These are phyloP conservation scores for Citrus australasica DNA, from an alignment of 345 rosid genomes.

Conservation along the genomic window DNA sequence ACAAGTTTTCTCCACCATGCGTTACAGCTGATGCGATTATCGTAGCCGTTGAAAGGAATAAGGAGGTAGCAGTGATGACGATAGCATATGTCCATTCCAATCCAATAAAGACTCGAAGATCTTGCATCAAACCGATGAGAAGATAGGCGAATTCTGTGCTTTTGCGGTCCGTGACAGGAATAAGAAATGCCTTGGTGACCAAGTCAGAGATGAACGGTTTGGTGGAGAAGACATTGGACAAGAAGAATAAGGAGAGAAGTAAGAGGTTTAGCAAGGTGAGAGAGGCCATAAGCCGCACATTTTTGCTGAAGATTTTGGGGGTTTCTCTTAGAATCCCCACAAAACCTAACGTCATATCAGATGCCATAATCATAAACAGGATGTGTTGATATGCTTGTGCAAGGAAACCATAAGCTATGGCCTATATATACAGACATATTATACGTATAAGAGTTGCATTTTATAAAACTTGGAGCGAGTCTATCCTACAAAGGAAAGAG, in stretches of 20 bases:
- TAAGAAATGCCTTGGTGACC: constrained; percentile 10
- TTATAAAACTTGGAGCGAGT: neutral
- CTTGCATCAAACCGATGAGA: constrained; percentile 17
- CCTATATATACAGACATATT: neutral
- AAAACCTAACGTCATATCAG: constrained; percentile 5
- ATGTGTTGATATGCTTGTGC: neutral
- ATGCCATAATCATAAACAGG: neutral
- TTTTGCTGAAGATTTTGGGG: constrained; percentile 36
- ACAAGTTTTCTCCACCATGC: constrained; percentile 18
- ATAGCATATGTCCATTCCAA: constrained; percentile 20
- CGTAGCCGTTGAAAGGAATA: constrained; percentile 26
- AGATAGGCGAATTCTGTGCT: constrained; percentile 22
- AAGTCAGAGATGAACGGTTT: constrained; percentile 28
- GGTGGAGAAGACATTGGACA: constrained; percentile 27
- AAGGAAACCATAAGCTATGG: neutral
- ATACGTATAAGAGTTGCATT: neutral
- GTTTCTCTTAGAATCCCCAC: constrained; percentile 34
- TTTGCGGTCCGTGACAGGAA: constrained; percentile 24
- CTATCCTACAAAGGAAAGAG: neutral
- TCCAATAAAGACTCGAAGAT: constrained; percentile 17
- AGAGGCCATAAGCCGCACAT: constrained; percentile 36
- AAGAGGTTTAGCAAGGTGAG: constrained; percentile 27
- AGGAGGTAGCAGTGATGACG: constrained; percentile 8
- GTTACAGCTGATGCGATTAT: constrained; percentile 37
- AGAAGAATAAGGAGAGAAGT: constrained; percentile 21